Percentiles rank a stretch among this genome's conserved stretches.
Evolutionary conservation across 2,329 filamentous ascomycete species (phyloP).

Genomic region (Stemphylium lycopersici): DNA sequence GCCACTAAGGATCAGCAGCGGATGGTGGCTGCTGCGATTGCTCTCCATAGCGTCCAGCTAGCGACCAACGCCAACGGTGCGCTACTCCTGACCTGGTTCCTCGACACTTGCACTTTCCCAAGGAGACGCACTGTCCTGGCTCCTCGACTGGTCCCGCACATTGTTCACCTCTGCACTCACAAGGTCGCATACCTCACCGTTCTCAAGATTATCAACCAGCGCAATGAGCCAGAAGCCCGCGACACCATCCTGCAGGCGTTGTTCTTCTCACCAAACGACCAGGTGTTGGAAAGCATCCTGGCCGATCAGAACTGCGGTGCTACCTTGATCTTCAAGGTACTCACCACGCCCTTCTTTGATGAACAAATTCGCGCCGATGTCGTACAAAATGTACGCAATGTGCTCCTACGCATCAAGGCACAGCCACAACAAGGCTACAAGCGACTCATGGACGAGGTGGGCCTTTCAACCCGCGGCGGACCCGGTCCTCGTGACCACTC

Average conservation of each 20-base stretch:
- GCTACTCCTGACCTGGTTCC: slow-evolving; percentile 92
- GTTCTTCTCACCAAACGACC: slow-evolving; percentile 89
- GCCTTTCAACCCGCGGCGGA: slow-evolving; percentile 68
- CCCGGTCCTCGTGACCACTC: slow-evolving; percentile 47
- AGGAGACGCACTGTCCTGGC: slow-evolving; percentile 88
- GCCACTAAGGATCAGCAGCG: slow-evolving; percentile 94
- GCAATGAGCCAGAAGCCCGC: slow-evolving; percentile 88
- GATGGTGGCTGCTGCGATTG: slow-evolving; percentile 91
- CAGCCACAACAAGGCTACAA: slow-evolving; percentile 97
- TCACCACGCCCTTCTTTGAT: slow-evolving; percentile 97
- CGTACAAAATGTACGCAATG: slow-evolving; percentile 88
- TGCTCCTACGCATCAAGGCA: slow-evolving; percentile 87
- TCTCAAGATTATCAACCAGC: slow-evolving; percentile 97
- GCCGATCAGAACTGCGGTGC: slow-evolving; percentile 90
- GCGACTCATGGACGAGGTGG: slow-evolving; percentile 97
- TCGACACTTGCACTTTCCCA: slow-evolving; percentile 97
- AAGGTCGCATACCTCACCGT: slow-evolving; percentile 98
- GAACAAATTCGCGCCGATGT: slow-evolving; percentile 87
- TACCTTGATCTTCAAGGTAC: slow-evolving; percentile 96
- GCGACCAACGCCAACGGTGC: slow-evolving; percentile 97
- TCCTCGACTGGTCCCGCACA: slow-evolving; percentile 86
- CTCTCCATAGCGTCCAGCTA: slow-evolving; percentile 94
- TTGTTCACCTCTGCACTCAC: slow-evolving; percentile 96
- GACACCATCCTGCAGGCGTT: slow-evolving; percentile 88
- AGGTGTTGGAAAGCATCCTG: slow-evolving; percentile 86